These are phyloP conservation scores for Yamadazyma siamensis DNA, from an alignment of 1,139 yeast genomes.

Conservation along the genomic window DNA sequence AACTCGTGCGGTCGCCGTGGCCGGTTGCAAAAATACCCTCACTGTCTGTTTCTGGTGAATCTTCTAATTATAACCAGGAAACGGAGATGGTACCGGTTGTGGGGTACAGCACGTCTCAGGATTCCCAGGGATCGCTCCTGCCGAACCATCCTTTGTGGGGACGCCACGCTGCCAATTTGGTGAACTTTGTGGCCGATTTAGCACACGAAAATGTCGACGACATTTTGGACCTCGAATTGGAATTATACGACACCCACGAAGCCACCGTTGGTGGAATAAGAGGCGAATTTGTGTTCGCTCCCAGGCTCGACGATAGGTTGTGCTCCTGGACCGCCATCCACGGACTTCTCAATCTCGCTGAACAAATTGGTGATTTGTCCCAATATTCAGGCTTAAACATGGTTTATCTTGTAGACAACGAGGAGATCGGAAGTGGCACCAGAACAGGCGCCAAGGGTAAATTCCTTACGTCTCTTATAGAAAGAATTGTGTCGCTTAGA, in stretches of 20 bases:
- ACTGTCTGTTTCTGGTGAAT: slow-evolving; percentile 61
- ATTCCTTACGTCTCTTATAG: slow-evolving; percentile 27
- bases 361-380: slow-evolving; percentile 17
- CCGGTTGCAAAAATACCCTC: slow-evolving; percentile 67
- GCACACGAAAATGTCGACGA: slow-evolving; percentile 49
- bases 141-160: slow-evolving; percentile 39
- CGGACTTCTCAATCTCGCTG: slow-evolving; percentile 43
- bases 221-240: slow-evolving; percentile 57
- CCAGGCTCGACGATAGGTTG: slow-evolving; percentile 64
- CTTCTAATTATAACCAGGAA: slow-evolving; percentile 52
- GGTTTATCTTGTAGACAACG: slow-evolving; percentile 39
- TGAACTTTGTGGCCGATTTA: slow-evolving; percentile 53
- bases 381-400: slow-evolving; percentile 36
- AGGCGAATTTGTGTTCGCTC: slow-evolving; percentile 60
- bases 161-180: slow-evolving; percentile 51
- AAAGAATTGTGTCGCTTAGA: slow-evolving; percentile 13
- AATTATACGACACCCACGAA: slow-evolving; percentile 60
- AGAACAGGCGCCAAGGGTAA: slow-evolving; percentile 42
- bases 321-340: slow-evolving; percentile 60
- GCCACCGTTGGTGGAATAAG: slow-evolving; percentile 60
- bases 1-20: slow-evolving; percentile 55
- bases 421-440: slow-evolving; percentile 42
- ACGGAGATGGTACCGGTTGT: slow-evolving; percentile 62
- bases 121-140: not conserved
- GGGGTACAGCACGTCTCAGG: slow-evolving; percentile 22